Percentiles rank a stretch among this genome's conserved stretches.
Evolutionary conservation across 140 eudicot species (phyloP).

Genomic region (Erigeron philadelphicus): DNA sequence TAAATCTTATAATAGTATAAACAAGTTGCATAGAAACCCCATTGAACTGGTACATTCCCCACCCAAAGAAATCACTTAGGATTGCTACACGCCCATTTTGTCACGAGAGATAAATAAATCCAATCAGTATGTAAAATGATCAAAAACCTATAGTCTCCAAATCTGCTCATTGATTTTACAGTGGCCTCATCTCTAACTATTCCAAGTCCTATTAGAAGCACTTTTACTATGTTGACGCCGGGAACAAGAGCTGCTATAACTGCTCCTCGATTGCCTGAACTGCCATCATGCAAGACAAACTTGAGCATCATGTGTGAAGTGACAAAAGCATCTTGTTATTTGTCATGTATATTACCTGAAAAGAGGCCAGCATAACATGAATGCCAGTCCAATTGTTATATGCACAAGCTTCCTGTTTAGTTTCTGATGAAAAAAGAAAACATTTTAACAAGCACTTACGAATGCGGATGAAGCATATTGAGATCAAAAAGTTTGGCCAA

Average conservation of each 20-base stretch:
- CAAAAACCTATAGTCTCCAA: conserved; percentile 6
- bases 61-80: background rate
- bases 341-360: conserved; percentile 43
- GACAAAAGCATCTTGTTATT: background rate
- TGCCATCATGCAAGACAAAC: conserved; percentile 28
- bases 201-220: conserved; percentile 63
- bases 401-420: conserved; percentile 65
- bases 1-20: background rate
- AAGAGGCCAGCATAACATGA: conserved; percentile 76
- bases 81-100: background rate
- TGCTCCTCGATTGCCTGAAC: conserved; percentile 57
- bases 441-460: background rate
- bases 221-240: conserved; percentile 45
- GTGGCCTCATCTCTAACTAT: conserved; percentile 59
- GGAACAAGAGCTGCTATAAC: conserved; percentile 54
- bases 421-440: conserved; percentile 30
- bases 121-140: background rate
- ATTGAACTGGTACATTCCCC: background rate
- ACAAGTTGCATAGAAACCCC: background rate
- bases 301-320: conserved; percentile 15
- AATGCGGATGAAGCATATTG: background rate
- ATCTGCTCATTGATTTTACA: conserved; percentile 21
- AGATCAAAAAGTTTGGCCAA: background rate
- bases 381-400: conserved; percentile 45
- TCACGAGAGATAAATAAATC: background rate